Conservation (phyloP, 768 basidiomycete species). For the Agaricus subrufescens region DNA sequence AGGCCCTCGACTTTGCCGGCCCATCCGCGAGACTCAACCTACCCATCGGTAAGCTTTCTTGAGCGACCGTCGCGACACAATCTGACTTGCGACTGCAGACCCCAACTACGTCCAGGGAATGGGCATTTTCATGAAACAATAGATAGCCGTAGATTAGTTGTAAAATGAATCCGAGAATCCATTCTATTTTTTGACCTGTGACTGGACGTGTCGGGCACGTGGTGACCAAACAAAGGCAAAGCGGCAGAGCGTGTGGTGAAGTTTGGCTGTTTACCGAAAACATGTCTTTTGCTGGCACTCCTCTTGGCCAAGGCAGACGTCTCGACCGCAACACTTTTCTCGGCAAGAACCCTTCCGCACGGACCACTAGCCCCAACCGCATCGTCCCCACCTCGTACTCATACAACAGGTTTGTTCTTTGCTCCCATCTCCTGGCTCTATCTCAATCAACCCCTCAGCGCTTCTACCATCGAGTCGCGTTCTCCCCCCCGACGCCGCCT, state of each 20-base stretch:
- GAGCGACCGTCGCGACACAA: neutral
- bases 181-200: no score
- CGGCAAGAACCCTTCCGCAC: conserved; percentile 46
- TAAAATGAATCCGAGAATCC: no score
- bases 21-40: conserved; percentile 18
- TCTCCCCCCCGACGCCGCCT: conserved; percentile 50
- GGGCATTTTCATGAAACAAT: conserved; percentile 24
- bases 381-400: conserved; percentile 59
- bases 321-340: conserved; percentile 78
- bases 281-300: conserved; percentile 83
- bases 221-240: no score
- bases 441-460: conserved; percentile 31
- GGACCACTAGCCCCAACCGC: conserved; percentile 32
- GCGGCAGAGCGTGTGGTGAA: no score
- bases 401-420: conserved; percentile 51
- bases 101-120: conserved; percentile 31
- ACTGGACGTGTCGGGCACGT: no score
- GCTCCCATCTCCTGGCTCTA: conserved; percentile 14
- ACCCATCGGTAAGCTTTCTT: conserved; percentile 24
- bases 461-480: conserved; percentile 49
- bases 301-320: conserved; percentile 81
- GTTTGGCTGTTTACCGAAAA: conserved; percentile 5
- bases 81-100: conserved; percentile 14
- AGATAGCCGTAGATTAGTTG: neutral
- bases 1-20: conserved; percentile 20